phyloP scores from a whole-genome alignment of 1,284 basidiomycete genomes.

The Apiotrichum veenhuisii region DNA sequence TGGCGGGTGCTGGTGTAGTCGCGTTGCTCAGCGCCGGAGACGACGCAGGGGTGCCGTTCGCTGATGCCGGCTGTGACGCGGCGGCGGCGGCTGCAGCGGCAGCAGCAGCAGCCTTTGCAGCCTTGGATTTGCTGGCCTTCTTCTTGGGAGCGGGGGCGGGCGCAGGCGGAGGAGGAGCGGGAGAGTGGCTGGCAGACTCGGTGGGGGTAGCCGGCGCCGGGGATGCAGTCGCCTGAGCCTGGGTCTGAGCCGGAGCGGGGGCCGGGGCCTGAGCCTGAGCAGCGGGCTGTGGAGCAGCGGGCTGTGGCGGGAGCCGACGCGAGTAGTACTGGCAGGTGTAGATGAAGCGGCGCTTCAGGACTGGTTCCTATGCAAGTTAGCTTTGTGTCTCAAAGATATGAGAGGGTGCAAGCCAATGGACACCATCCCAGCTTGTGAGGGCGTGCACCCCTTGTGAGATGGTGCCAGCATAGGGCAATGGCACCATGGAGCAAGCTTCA shows the following conservation, averaged over 20 bases:
- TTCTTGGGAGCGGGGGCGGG: neutral
- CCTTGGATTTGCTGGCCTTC: too few species aligned
- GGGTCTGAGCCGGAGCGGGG: too few species aligned
- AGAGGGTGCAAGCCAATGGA: too few species aligned
- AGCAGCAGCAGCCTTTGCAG: too few species aligned
- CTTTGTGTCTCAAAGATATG: neutral
- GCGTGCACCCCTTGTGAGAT: too few species aligned
- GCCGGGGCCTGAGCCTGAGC: too few species aligned
- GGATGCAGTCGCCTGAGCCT: too few species aligned
- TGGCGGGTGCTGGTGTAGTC: neutral
- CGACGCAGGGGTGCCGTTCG: neutral
- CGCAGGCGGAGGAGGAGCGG: neutral
- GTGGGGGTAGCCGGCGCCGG: neutral
- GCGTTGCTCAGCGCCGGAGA: neutral
- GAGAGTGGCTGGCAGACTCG: neutral
- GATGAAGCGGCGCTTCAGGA: constrained; percentile 5
- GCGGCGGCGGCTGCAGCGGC: too few species aligned
- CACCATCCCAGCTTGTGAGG: too few species aligned
- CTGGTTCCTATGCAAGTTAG: constrained; percentile 1
- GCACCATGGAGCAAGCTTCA: too few species aligned
- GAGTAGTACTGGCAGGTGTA: constrained; percentile 13
- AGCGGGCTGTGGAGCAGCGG: neutral
- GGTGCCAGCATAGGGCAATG: too few species aligned
- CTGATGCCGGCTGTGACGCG: neutral
- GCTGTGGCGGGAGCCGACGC: constrained; percentile 3